Evolutionary conservation across 352 stramenopile species (phyloP).

Genomic region (Phytophthora capsici): DNA sequence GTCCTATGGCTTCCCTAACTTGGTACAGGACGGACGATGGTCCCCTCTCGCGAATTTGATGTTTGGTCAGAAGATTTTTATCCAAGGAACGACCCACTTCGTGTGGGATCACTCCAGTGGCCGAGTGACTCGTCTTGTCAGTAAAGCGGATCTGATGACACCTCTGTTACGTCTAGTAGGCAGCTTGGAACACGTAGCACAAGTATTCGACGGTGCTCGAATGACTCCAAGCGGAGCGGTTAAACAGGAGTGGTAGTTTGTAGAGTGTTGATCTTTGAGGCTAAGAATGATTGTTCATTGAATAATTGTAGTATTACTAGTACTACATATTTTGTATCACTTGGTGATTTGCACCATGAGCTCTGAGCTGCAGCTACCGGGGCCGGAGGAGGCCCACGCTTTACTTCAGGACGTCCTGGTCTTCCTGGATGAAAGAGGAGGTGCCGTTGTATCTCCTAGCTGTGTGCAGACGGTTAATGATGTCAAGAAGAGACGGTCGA

Average conservation of each 20-base stretch:
- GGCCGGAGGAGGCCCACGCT: slow-evolving; percentile 3
- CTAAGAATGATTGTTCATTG: neutral
- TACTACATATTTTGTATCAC: too few relatives aligned
- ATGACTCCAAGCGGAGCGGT: neutral
- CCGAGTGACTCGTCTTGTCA: neutral
- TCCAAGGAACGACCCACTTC: slow-evolving; percentile 3
- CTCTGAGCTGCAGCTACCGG: neutral
- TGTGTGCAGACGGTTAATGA: neutral
- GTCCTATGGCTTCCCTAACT: slow-evolving; percentile 7
- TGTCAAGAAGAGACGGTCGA: neutral
- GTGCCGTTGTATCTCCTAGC: neutral
- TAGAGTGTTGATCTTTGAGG: too few relatives aligned
- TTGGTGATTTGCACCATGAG: too few relatives aligned
- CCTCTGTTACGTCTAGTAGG: slow-evolving; percentile 2
- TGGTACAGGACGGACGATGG: neutral
- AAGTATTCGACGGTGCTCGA: slow-evolving; percentile 1
- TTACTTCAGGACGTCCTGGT: slow-evolving; percentile 19
- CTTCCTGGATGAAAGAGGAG: slow-evolving; percentile 10
- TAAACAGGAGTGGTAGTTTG: too few relatives aligned
- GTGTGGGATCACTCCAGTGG: neutral
- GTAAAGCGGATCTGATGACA: neutral
- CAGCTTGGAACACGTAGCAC: slow-evolving; percentile 4
- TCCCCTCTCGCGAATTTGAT: neutral
- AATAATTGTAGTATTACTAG: too few relatives aligned
- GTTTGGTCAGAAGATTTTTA: neutral